Evolutionary conservation across 1,284 basidiomycete genomes (phyloP).

Genomic region (Rhodotorula sp.): DNA sequence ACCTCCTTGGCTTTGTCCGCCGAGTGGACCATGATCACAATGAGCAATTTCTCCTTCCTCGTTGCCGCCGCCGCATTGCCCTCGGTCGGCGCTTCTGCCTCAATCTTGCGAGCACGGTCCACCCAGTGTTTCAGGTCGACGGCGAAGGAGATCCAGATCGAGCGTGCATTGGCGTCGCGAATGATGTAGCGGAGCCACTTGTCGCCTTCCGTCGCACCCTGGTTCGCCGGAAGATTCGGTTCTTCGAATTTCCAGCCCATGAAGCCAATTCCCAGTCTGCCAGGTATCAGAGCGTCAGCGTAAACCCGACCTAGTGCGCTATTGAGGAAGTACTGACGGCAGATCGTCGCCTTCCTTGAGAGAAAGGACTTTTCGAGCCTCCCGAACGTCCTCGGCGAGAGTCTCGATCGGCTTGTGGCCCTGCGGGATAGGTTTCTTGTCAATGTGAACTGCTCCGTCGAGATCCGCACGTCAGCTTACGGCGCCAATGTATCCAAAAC

Average conservation of each 20-base stretch:
- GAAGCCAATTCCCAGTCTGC: constrained; percentile 28
- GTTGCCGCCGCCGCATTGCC: neutral
- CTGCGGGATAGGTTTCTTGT: neutral
- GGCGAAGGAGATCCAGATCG: constrained; percentile 30
- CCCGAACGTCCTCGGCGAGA: constrained; percentile 15
- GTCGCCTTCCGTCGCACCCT: neutral
- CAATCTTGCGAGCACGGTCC: constrained; percentile 2
- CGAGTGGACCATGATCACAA: constrained; percentile 22
- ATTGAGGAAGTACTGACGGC: constrained; percentile 11
- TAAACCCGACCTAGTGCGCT: neutral
- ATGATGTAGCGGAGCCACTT: constrained; percentile 20
- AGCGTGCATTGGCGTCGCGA: neutral
- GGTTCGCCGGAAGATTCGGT: neutral
- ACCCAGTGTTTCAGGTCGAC: constrained; percentile 16
- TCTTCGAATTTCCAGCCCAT: constrained; percentile 21
- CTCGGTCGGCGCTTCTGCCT: constrained; percentile 4
- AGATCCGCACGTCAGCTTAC: constrained; percentile 3
- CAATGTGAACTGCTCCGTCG: neutral
- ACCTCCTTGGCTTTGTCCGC: constrained; percentile 6
- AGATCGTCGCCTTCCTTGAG: constrained; percentile 3
- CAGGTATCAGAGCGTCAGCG: too few species aligned
- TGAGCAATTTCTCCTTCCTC: neutral
- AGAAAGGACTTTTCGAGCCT: constrained; percentile 15
- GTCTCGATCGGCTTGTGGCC: constrained; percentile 5
- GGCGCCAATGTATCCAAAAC: constrained; percentile 22